A percentile compares a stretch with the other conserved stretches of the same genome.
Conservation (phyloP, 805 yeast genomes). For the Candida caryicola region DNA sequence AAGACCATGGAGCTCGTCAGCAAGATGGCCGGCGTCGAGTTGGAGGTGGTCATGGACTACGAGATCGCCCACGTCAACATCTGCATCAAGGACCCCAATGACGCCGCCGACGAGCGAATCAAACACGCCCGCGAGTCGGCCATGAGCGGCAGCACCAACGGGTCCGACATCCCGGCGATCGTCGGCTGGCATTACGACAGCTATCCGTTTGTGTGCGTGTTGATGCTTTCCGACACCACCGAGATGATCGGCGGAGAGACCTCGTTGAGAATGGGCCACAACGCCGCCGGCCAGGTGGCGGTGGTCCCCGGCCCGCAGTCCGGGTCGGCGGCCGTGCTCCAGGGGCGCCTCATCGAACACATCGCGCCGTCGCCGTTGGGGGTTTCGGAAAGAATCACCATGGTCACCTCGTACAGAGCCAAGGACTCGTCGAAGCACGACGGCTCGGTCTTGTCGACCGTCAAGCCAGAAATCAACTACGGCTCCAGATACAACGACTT, state of each 20-base stretch:
- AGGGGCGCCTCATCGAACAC: conserved; percentile 46
- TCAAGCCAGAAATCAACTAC: conserved; percentile 37
- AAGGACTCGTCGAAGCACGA: conserved; percentile 27
- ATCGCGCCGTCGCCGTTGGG: conserved; percentile 46
- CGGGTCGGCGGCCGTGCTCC: conserved; percentile 51
- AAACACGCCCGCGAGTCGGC: conserved; percentile 3
- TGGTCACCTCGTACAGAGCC: conserved; percentile 42
- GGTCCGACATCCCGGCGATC: conserved; percentile 48
- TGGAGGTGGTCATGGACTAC: conserved; percentile 54
- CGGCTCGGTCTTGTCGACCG: conserved; percentile 33
- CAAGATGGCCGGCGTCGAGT: conserved; percentile 58
- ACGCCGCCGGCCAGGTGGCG: conserved; percentile 3
- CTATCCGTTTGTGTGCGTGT: conserved; percentile 63
- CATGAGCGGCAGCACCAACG: conserved; percentile 15
- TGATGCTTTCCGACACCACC: conserved; percentile 58
- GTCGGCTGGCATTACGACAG: conserved; percentile 65
- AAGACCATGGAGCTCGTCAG: conserved; percentile 51
- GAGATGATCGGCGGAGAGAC: conserved; percentile 64
- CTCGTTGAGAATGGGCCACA: conserved; percentile 46
- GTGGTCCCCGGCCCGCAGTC: conserved; percentile 38
- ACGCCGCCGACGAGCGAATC: conserved; percentile 29
- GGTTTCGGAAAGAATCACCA: conserved; percentile 37
- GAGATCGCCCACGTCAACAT: conserved; percentile 55
- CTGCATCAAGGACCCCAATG: conserved; percentile 40
- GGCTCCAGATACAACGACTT: conserved; percentile 35